These are phyloP conservation scores for Agaricales sp. DNA, from an alignment of 1,284 basidiomycete genomes.

Conservation along the genomic window DNA sequence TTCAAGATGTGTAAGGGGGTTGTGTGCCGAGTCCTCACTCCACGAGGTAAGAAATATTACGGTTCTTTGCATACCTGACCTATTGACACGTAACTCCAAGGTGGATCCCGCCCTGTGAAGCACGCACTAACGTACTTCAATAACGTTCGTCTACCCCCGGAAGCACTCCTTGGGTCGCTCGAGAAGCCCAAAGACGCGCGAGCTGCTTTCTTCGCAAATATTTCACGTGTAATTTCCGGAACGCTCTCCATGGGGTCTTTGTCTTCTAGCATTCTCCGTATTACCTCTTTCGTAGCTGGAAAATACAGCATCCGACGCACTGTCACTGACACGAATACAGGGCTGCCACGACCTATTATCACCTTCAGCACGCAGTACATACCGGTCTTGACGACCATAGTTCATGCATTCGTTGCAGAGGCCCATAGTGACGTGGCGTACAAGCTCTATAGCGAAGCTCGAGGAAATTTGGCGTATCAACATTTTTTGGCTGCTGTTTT, in stretches of 20 bases:
- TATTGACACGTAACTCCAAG: constrained; percentile 27
- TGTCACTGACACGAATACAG: constrained; percentile 14
- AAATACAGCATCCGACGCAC: constrained; percentile 29
- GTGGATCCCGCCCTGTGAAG: constrained; percentile 23
- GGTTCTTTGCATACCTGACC: no score
- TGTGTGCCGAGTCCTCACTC: constrained; percentile 13
- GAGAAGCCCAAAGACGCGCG: constrained; percentile 16
- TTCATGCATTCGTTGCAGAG: not conserved
- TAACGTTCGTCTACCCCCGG: constrained; percentile 23
- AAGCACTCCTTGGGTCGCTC: constrained; percentile 24
- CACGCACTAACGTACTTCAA: constrained; percentile 30
- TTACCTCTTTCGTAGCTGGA: constrained; percentile 21
- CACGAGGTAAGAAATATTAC: not conserved
- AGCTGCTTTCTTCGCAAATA: constrained; percentile 20
- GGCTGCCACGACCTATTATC: constrained; percentile 24
- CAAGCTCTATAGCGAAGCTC: constrained; percentile 23
- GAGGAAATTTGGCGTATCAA: constrained; percentile 28
- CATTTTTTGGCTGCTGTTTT: constrained; percentile 40
- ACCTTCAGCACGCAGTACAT: constrained; percentile 46
- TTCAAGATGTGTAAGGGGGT: constrained; percentile 18
- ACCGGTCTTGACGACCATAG: constrained; percentile 25
- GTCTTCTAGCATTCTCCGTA: constrained; percentile 21
- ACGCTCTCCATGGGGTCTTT: constrained; percentile 23
- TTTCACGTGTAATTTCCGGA: constrained; percentile 29
- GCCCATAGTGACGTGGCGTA: constrained; percentile 32